phyloP scores from a whole-genome alignment of 179 eudicot species.

The Spinacia oleracea region DNA sequence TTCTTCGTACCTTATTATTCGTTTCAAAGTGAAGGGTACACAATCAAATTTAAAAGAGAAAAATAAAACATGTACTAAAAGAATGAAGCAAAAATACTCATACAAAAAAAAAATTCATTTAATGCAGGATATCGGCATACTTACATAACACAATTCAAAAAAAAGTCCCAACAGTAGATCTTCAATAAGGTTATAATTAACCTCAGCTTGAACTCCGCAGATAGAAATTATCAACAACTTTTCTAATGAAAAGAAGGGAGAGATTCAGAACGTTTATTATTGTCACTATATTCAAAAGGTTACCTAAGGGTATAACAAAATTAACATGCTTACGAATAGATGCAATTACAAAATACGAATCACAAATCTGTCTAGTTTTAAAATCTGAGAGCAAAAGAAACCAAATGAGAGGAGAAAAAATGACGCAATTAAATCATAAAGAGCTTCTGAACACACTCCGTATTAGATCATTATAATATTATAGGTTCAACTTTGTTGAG shows the following conservation, averaged over 20 bases:
- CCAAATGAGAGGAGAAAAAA: too few relatives aligned
- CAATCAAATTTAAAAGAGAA: too few relatives aligned
- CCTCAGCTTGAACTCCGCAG: constrained; percentile 4
- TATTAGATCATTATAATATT: too few relatives aligned
- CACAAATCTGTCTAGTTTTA: too few relatives aligned
- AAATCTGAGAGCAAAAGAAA: too few relatives aligned
- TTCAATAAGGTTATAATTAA: background rate
- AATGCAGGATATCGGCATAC: background rate
- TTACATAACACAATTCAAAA: background rate
- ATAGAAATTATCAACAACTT: constrained; percentile 1
- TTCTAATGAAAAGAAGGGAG: background rate
- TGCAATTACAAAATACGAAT: background rate
- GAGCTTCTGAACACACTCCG: too few relatives aligned
- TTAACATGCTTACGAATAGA: background rate
- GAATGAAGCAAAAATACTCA: background rate
- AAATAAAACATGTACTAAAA: background rate
- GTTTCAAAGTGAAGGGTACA: too few relatives aligned
- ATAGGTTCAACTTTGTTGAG: too few relatives aligned
- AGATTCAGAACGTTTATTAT: background rate
- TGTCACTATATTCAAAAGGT: too few relatives aligned
- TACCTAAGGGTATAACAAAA: too few relatives aligned
- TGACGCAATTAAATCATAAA: too few relatives aligned
- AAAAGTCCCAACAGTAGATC: background rate
- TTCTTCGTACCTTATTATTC: too few relatives aligned
- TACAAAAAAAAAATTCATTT: background rate